Conservation (phyloP, 192 early-diverging fungal genomes). For the Glomus cerebriforme region DNA sequence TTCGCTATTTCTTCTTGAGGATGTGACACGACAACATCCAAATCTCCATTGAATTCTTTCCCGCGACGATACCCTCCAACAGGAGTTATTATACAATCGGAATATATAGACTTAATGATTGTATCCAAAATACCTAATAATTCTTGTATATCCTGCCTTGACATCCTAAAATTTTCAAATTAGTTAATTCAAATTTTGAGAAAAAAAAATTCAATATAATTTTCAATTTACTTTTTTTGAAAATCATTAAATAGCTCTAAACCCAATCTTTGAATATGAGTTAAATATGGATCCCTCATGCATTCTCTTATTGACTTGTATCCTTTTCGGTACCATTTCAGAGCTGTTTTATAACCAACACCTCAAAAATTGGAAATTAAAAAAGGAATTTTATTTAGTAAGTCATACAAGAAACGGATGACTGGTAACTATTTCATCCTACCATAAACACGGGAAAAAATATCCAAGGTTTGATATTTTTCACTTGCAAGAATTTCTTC, state of each 20-base stretch:
- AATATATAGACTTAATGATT: constrained; percentile 25
- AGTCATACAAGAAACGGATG: not conserved
- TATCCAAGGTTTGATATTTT: constrained; percentile 24
- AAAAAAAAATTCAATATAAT: not conserved
- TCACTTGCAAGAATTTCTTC: constrained; percentile 15
- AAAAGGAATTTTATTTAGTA: not conserved
- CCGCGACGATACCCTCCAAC: constrained; percentile 42
- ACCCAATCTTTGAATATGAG: constrained; percentile 22
- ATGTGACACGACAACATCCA: constrained; percentile 38
- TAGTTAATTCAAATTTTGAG: not conserved
- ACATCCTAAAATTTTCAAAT: constrained; percentile 29
- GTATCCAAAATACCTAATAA: constrained; percentile 36
- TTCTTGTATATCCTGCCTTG: constrained; percentile 38
- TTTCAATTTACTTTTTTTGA: constrained; percentile 30
- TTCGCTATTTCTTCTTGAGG: constrained; percentile 9
- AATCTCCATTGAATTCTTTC: constrained; percentile 40
- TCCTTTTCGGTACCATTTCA: constrained; percentile 35
- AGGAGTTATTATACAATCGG: constrained; percentile 21
- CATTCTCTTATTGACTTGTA: constrained; percentile 37
- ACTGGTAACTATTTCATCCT: not conserved
- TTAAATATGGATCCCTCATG: constrained; percentile 30
- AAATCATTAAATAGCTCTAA: constrained; percentile 37
- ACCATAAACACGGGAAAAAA: constrained; percentile 36
- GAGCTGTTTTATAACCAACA: constrained; percentile 28
- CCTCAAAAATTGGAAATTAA: constrained; percentile 12